Percentiles rank a stretch among this genome's conserved stretches.
Conservation (phyloP, 1,139 yeast genomes). For the Hyphopichia buzzinii region DNA sequence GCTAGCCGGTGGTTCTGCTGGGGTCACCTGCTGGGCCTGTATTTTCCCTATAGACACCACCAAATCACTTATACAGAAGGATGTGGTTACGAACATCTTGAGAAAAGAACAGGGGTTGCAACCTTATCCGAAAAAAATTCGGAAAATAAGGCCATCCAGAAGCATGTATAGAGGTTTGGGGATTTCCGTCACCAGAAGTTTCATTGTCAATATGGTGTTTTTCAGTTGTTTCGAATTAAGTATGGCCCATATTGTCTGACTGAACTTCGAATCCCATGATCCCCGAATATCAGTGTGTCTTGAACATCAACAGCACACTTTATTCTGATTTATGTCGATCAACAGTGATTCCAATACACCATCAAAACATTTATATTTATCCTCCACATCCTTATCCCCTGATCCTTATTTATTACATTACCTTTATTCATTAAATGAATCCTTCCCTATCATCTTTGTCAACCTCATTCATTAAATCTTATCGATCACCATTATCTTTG, state of each 20-base stretch:
- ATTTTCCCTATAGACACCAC: constrained; percentile 81
- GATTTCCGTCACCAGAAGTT: constrained; percentile 67
- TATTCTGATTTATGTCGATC: constrained; percentile 5
- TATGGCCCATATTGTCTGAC: constrained; percentile 48
- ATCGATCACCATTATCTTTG: too few species aligned
- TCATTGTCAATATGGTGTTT: constrained; percentile 72
- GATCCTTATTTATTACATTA: constrained; percentile 1
- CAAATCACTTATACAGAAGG: constrained; percentile 72
- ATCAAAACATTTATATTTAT: too few species aligned
- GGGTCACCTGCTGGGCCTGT: constrained; percentile 67
- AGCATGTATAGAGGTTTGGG: constrained; percentile 75
- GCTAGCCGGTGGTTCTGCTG: constrained; percentile 79
- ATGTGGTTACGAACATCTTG: constrained; percentile 65
- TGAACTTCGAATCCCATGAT: too few species aligned
- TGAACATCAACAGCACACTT: background rate
- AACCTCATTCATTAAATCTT: too few species aligned
- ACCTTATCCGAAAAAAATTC: constrained; percentile 28
- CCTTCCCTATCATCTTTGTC: too few species aligned
- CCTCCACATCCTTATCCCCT: background rate
- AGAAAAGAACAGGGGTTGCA: constrained; percentile 46
- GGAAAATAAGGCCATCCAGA: constrained; percentile 38
- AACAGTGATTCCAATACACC: background rate
- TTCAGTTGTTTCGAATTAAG: constrained; percentile 70
- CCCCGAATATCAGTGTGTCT: background rate
- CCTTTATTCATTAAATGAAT: background rate